A percentile compares a stretch with the other conserved stretches of the same genome.
Evolutionary conservation across 2,329 filamentous ascomycete genomes (phyloP).

Genomic region (Fulvia fulva): DNA sequence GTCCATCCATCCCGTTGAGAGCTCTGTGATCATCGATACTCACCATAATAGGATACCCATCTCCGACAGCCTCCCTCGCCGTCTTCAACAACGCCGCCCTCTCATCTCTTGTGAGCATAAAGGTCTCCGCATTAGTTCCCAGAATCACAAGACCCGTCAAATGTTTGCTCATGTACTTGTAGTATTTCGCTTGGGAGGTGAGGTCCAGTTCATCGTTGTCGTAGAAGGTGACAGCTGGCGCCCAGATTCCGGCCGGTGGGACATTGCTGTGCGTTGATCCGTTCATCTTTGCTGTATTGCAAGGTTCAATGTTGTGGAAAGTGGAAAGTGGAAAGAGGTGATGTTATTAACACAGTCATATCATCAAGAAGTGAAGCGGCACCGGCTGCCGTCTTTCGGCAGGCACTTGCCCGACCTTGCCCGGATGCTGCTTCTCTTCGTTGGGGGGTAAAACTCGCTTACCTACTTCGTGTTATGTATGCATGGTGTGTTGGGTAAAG

Average conservation of each 20-base stretch:
- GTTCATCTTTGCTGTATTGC: conserved; percentile 14
- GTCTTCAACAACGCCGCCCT: conserved; percentile 37
- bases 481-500: not conserved
- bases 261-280: conserved; percentile 39
- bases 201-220: conserved; percentile 42
- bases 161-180: conserved; percentile 41
- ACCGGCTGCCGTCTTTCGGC: not conserved
- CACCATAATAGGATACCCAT: conserved; percentile 40
- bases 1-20: too few species aligned
- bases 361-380: not conserved
- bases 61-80: conserved; percentile 41
- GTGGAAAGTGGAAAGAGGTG: not conserved
- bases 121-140: conserved; percentile 47
- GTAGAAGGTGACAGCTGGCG: conserved; percentile 46
- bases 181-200: conserved; percentile 41
- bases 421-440: not conserved
- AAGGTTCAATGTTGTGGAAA: not conserved
- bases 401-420: not conserved
- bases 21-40: not conserved
- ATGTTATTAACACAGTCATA: not conserved
- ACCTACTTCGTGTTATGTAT: not conserved
- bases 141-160: conserved; percentile 45
- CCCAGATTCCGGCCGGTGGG: conserved; percentile 44
- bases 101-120: conserved; percentile 44
- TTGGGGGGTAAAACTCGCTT: not conserved